Evolutionary conservation across 306 rosid genomes (phyloP).

Genomic region (Sophora flavescens): DNA sequence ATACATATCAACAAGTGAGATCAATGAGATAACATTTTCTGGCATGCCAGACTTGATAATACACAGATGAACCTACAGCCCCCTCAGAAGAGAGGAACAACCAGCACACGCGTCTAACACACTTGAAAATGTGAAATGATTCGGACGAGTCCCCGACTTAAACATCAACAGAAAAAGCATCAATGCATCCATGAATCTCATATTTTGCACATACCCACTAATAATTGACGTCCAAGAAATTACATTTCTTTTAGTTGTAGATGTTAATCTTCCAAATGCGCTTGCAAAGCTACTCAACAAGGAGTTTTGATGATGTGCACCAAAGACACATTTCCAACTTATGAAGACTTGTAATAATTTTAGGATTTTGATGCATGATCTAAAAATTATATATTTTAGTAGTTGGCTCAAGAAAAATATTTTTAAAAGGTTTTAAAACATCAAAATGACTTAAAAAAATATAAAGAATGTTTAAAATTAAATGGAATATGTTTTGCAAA

Average conservation of each 20-base stretch:
- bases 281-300: too few relatives aligned
- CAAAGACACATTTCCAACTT: too few relatives aligned
- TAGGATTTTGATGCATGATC: too few relatives aligned
- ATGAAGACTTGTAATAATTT: too few relatives aligned
- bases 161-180: conserved; percentile 65
- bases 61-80: conserved; percentile 64
- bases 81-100: conserved; percentile 61
- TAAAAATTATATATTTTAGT: too few relatives aligned
- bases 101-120: conserved; percentile 72
- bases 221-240: conserved; percentile 79
- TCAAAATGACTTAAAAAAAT: too few relatives aligned
- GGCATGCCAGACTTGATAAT: conserved; percentile 59
- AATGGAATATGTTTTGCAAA: too few relatives aligned
- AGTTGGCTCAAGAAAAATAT: too few relatives aligned
- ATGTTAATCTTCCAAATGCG: too few relatives aligned
- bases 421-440: too few relatives aligned
- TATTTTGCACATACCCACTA: conserved; percentile 68
- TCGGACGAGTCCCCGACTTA: conserved; percentile 52
- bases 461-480: too few relatives aligned
- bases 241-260: conserved; percentile 55
- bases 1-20: conserved; percentile 73
- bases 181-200: conserved; percentile 58
- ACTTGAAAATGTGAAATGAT: conserved; percentile 68
- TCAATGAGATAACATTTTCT: conserved; percentile 56
- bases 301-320: too few relatives aligned